A percentile compares a stretch with the other conserved stretches of the same genome.
These are phyloP conservation scores for Chloris gayana DNA, from an alignment of 176 grass and related monocot genomes.

Conservation along the genomic window DNA sequence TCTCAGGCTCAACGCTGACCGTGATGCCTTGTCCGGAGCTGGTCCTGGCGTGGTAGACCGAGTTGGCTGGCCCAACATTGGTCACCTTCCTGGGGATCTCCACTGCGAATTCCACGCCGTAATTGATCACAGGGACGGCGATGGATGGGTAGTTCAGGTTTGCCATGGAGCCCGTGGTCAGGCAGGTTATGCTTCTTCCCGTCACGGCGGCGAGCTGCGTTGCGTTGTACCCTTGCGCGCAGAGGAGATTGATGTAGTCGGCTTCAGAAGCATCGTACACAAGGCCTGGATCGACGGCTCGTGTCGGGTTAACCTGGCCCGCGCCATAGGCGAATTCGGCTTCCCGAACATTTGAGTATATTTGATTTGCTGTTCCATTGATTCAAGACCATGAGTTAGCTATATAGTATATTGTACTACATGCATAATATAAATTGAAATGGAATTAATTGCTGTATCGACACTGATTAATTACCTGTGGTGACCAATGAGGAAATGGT, in stretches of 20 bases:
- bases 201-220: background rate
- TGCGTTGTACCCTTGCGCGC: slow-evolving; percentile 18
- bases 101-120: background rate
- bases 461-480: background rate
- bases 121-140: slow-evolving; percentile 13
- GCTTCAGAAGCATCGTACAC: slow-evolving; percentile 13
- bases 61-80: background rate
- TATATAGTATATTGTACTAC: too few relatives aligned
- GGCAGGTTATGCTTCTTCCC: background rate
- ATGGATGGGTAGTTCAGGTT: slow-evolving; percentile 47
- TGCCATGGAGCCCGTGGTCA: background rate
- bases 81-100: slow-evolving; percentile 12
- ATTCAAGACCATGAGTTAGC: background rate
- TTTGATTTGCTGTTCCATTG: background rate
- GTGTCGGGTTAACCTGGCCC: slow-evolving; percentile 19
- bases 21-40: background rate
- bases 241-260: slow-evolving; percentile 38
- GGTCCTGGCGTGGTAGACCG: background rate
- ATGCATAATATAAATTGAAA: background rate
- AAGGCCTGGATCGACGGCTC: slow-evolving; percentile 15
- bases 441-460: background rate
- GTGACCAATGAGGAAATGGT: slow-evolving; percentile 39
- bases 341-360: background rate
- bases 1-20: background rate
- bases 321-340: slow-evolving; percentile 23